Conservation (phyloP, 176 grass and related monocot species). For the sorghum (Sorghum bicolor) region DNA sequence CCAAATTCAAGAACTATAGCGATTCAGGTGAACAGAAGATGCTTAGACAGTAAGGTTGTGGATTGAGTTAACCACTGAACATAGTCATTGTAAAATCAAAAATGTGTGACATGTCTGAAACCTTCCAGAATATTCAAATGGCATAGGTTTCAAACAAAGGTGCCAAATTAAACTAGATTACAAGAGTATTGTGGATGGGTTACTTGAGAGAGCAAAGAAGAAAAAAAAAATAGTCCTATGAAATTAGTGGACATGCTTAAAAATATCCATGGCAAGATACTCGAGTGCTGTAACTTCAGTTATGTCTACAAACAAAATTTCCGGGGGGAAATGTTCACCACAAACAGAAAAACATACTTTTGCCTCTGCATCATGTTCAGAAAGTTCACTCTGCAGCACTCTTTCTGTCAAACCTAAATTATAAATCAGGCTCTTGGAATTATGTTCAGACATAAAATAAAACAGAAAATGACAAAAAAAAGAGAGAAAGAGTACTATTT, state of each 20-base stretch:
- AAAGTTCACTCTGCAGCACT: conserved; percentile 58
- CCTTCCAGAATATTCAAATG: conserved; percentile 7
- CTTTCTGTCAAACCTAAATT: conserved; percentile 72
- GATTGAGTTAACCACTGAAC: neutral
- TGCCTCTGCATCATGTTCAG: conserved; percentile 68
- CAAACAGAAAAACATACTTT: conserved; percentile 43
- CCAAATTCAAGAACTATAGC: neutral
- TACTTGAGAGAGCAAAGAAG: neutral
- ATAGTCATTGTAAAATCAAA: neutral
- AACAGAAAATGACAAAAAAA: conserved; percentile 24
- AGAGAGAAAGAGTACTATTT: conserved; percentile 21
- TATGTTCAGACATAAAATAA: neutral
- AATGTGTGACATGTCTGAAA: neutral
- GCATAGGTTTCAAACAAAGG: neutral
- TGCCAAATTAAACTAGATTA: neutral
- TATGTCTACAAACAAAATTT: neutral
- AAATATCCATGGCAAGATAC: neutral
- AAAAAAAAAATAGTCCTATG: neutral
- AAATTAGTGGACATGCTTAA: neutral
- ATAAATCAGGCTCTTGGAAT: neutral
- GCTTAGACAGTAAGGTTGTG: neutral
- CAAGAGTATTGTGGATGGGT: neutral
- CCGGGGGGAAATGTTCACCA: neutral
- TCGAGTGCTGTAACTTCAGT: neutral
- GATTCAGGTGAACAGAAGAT: neutral